Evolutionary conservation across 2,329 filamentous ascomycete genomes (phyloP), one percentile per base, ranked within the genome.

Genomic region (Nothophoma quercina): DNA sequence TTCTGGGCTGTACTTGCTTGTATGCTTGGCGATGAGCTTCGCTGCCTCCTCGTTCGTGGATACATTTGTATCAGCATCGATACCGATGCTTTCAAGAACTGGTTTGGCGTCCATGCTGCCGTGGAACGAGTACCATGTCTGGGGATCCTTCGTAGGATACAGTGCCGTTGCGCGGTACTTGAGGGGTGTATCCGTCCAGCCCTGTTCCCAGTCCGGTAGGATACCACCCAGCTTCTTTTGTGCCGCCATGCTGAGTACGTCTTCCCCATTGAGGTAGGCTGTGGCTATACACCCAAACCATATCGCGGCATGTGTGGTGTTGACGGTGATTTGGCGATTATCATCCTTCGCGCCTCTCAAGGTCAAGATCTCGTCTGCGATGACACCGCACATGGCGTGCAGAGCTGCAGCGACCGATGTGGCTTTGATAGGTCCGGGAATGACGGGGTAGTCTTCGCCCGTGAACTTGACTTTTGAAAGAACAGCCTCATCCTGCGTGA

Each of bases 91-190:
- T 21, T 69, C 60, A 1, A 83, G 71, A 0, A 78, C 77, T 2
- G 75, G 71, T 2, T 65, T 62, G 0, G 79, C 76, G 28, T 80
- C 64, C 35, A 83, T 69, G 0, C 77, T 81, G 5, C 81, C 81
- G 45, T 83, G 79, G 0, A 84, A 69, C 9, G 79, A 79, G 60
- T 81, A 84, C 77, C 78, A 82, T 0, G 77, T 73, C 0, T 72
- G 69, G 0, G 55, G 50, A 26, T 78, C 67, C n/a, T 72, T 76
- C 0, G 81, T 83, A 7, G 76, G 77, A 55, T 83, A 83, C 2
- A 62, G 25, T 6, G 49, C 60, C 7, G 59, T 62, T 7, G 60
- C 33, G 38, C 79, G 74, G 34, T 75, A 75, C 25, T 72, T 71
- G 39, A 80, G 62, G 0, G 74, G 62, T 12, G 70, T 68, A 41